Evolutionary conservation across 2,329 filamentous ascomycete genomes (phyloP), one percentile per base, ranked within the genome.

Genomic region (Fusarium nodosum): DNA sequence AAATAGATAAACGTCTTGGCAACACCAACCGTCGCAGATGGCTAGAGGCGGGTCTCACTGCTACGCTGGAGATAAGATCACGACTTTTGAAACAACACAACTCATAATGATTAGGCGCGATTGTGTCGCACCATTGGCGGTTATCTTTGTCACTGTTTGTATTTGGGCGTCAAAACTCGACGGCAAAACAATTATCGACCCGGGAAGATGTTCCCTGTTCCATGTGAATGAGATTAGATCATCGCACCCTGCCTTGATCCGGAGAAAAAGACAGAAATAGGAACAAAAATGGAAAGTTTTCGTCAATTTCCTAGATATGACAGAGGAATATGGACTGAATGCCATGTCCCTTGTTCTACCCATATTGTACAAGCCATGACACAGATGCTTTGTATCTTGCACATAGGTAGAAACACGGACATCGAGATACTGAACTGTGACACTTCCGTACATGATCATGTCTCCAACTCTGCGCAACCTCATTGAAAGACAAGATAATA

Each of bases 1-100:
- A 30, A 46, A 22, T 30, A 20, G 48, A 51, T 51, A 51, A 51
- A 51, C 24, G 33, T 11, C 48, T 51, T 51, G 48, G 48, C 48
- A 20, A 39, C 48, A 12, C 28, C 18, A 39, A 39, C 26, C 13
- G 48, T 51, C 31, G 36, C 48, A 51, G 33, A 39, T 51, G 48
- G 13, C 15, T 16, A 4, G 24, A 33, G 31, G 46, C 31, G 46
- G 31, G 47, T n/a, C 48, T 28, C 7, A 7, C 18, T 51, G 48
- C n/a, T 16, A 39, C 48, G n/a, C 16, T 39, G 31, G 22, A 51
- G 48, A 51, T 51, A 51, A 51, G 48, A 51, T 51, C 22, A 5
- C 18, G 18, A 12, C 3, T 15, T 22, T 26, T 34, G 48, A 51
- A 51, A 51, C 48, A 10, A n/a, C 24, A 28, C 3, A 36, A 12